Conservation (phyloP, 768 basidiomycete genomes). For the Mycena maculata region DNA sequence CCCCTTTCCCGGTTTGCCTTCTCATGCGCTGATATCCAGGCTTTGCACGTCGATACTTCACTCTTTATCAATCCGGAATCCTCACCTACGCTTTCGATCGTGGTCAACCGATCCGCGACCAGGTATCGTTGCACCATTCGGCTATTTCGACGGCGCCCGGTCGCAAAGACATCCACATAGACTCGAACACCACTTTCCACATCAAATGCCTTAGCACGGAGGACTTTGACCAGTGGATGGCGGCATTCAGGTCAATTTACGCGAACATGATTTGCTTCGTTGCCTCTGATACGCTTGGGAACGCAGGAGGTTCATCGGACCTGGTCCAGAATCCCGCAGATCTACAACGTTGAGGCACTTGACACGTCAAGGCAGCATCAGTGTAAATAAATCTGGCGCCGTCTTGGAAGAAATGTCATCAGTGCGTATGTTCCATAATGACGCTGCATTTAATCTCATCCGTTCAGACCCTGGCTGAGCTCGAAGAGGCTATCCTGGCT, state of each 20-base stretch:
- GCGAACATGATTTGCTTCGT: constrained; percentile 17
- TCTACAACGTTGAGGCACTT: constrained; percentile 55
- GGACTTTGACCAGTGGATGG: constrained; percentile 83
- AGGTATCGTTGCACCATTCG: constrained; percentile 72
- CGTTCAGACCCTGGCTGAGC: constrained; percentile 64
- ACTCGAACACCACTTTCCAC: constrained; percentile 83
- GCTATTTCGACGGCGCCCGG: constrained; percentile 83
- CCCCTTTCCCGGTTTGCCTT: background rate
- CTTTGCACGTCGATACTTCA: constrained; percentile 85
- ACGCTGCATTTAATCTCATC: constrained; percentile 14
- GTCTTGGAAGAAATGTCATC: constrained; percentile 75
- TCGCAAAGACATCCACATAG: constrained; percentile 84
- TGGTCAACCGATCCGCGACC: constrained; percentile 77
- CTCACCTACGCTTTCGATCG: constrained; percentile 82
- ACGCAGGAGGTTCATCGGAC: constrained; percentile 72
- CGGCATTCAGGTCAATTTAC: constrained; percentile 70
- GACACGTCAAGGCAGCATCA: constrained; percentile 57
- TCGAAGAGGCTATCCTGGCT: constrained; percentile 64
- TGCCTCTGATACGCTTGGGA: constrained; percentile 32
- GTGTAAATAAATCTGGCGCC: constrained; percentile 58
- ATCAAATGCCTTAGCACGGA: constrained; percentile 78
- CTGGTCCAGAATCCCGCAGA: constrained; percentile 57
- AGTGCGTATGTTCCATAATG: constrained; percentile 52
- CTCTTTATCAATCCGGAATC: constrained; percentile 73
- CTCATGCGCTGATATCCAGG: constrained; percentile 54